Conservation (phyloP, 352 stramenopile species). For the Halophytophthora batemanensis region DNA sequence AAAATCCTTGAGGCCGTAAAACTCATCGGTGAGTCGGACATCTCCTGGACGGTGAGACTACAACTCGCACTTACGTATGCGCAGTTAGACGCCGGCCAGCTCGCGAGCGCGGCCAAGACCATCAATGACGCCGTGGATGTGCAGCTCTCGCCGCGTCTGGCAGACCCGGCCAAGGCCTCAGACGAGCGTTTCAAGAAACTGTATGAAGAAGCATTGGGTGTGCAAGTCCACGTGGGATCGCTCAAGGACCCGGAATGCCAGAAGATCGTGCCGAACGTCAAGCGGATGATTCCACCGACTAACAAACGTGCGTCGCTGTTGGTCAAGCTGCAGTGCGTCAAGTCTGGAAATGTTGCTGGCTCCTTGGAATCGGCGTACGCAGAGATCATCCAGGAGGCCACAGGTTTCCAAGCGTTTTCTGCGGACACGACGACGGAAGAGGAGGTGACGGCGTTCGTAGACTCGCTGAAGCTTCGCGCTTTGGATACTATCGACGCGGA, state of each 20-base stretch:
- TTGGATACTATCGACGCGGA: conserved; percentile 48
- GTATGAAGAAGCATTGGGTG: conserved; percentile 61
- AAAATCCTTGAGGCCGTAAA: conserved; percentile 74
- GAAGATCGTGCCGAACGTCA: conserved; percentile 64
- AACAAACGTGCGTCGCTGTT: conserved; percentile 45
- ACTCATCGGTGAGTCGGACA: conserved; percentile 62
- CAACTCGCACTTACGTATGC: conserved; percentile 68
- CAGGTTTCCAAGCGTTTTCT: conserved; percentile 36
- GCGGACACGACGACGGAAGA: conserved; percentile 23
- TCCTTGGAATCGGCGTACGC: conserved; percentile 41
- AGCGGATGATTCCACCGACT: conserved; percentile 33
- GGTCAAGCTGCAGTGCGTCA: conserved; percentile 66
- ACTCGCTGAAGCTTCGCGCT: conserved; percentile 22
- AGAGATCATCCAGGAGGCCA: conserved; percentile 65
- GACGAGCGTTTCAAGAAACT: conserved; percentile 31
- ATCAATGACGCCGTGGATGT: conserved; percentile 69
- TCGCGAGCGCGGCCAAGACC: conserved; percentile 47
- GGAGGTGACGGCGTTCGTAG: conserved; percentile 36
- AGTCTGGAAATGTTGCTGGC: conserved; percentile 39
- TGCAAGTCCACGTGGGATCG: conserved; percentile 69
- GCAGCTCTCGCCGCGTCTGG: conserved; percentile 43
- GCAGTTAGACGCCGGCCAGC: conserved; percentile 64
- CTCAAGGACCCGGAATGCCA: conserved; percentile 78
- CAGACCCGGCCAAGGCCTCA: conserved; percentile 19
- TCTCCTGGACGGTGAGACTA: conserved; percentile 60